phyloP scores from a whole-genome alignment of 306 rosid species.

The Albizia julibrissin region DNA sequence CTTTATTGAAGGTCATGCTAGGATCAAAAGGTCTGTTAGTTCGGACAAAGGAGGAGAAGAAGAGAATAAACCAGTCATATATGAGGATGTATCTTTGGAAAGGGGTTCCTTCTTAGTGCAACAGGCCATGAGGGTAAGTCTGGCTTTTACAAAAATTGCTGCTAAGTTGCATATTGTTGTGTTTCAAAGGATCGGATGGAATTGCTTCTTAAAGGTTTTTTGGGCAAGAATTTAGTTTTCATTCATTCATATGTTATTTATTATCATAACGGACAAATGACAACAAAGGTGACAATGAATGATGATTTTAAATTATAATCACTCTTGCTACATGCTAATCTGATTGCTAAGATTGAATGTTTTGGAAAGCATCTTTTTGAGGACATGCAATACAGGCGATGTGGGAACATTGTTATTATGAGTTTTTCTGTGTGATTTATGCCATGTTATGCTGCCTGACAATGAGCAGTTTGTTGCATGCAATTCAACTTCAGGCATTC shows the following conservation, averaged over 20 bases:
- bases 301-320: constrained; percentile 5
- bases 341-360: constrained; percentile 18
- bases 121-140: constrained; percentile 96
- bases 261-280: background rate
- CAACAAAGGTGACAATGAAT: background rate
- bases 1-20: constrained; percentile 96
- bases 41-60: constrained; percentile 53
- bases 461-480: constrained; percentile 31
- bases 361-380: constrained; percentile 12
- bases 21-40: constrained; percentile 77
- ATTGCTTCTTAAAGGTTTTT: background rate
- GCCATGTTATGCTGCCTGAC: constrained; percentile 21
- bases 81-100: constrained; percentile 95
- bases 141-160: constrained; percentile 12
- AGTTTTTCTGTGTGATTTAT: background rate
- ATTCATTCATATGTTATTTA: background rate
- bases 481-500: constrained; percentile 66
- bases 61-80: constrained; percentile 64
- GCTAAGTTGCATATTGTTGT: background rate
- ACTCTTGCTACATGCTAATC: constrained; percentile 27
- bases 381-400: background rate
- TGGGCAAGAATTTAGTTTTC: background rate
- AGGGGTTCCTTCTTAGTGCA: constrained; percentile 97
- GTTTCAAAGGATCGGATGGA: constrained; percentile 29
- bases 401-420: constrained; percentile 11